Evolutionary conservation across 2,329 filamentous ascomycete species (phyloP).

Genomic region (Aspergillus piperis): DNA sequence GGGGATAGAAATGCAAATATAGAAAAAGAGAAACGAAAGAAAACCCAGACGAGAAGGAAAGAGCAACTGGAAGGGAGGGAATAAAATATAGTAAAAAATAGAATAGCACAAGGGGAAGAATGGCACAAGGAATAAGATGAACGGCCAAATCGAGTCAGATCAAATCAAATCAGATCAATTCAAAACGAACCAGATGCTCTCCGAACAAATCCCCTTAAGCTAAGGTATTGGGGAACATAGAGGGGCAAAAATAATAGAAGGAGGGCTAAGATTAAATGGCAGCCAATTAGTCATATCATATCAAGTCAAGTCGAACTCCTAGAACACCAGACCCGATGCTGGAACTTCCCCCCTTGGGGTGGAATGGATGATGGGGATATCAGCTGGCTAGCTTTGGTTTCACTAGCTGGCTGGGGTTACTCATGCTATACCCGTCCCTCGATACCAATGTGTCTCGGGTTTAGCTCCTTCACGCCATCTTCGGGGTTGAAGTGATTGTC

Average conservation of each 20-base stretch:
- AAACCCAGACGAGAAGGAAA: not conserved
- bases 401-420: not conserved
- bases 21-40: constrained; percentile 13
- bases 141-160: constrained; percentile 5
- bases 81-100: not conserved
- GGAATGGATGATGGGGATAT: not conserved
- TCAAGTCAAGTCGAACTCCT: constrained; percentile 6
- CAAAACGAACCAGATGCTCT: not conserved
- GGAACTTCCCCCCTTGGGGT: not conserved
- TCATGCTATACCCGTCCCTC: constrained; percentile 25
- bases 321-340: constrained; percentile 18
- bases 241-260: constrained; percentile 7
- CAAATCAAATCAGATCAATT: not conserved
- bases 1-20: constrained; percentile 4
- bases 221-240: constrained; percentile 3
- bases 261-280: not conserved
- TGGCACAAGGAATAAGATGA: constrained; percentile 4
- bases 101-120: not conserved
- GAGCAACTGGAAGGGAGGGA: not conserved
- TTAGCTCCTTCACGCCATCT: constrained; percentile 12
- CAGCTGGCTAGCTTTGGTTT: not conserved
- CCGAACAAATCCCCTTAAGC: not conserved
- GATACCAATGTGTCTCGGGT: constrained; percentile 26
- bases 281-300: not conserved
- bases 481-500: constrained; percentile 4